phyloP scores from a whole-genome alignment of 2,329 filamentous ascomycete genomes.

The Thelonectria rubi region DNA sequence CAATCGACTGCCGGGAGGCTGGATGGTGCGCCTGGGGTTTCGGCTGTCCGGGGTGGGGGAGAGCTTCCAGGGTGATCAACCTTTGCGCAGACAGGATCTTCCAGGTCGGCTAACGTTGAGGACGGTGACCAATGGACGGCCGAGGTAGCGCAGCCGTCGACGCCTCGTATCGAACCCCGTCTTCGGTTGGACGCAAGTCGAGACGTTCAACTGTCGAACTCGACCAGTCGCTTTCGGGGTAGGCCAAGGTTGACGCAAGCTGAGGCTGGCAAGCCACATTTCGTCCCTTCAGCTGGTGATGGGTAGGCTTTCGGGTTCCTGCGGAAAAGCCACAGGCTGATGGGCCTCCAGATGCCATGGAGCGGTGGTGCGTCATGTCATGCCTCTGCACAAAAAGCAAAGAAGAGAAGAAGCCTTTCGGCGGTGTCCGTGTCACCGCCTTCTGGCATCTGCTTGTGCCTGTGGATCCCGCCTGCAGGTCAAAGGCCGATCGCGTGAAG shows the following conservation, averaged over 20 bases:
- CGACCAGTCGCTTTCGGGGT: slow-evolving; percentile 8
- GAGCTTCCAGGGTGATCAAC: slow-evolving; percentile 19
- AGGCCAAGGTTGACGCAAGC: slow-evolving; percentile 7
- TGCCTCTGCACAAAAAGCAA: slow-evolving; percentile 8
- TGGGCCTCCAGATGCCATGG: neutral
- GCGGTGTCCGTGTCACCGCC: slow-evolving; percentile 5
- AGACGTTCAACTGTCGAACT: slow-evolving; percentile 7
- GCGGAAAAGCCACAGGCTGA: slow-evolving; percentile 21
- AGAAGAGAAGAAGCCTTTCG: slow-evolving; percentile 2
- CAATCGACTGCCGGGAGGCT: slow-evolving; percentile 13
- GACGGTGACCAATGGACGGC: slow-evolving; percentile 25
- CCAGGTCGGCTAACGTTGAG: slow-evolving; percentile 19
- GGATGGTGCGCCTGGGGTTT: slow-evolving; percentile 18
- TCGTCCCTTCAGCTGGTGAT: slow-evolving; percentile 21
- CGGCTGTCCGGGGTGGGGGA: slow-evolving; percentile 19
- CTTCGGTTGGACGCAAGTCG: slow-evolving; percentile 10
- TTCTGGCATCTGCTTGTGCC: slow-evolving; percentile 4
- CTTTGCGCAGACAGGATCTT: slow-evolving; percentile 21
- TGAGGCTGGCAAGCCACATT: slow-evolving; percentile 17
- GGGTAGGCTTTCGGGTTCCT: slow-evolving; percentile 16
- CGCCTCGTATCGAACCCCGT: slow-evolving; percentile 13
- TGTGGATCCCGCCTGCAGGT: slow-evolving; percentile 12
- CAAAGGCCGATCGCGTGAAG: slow-evolving; percentile 13
- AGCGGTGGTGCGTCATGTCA: slow-evolving; percentile 8
- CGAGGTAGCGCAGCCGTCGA: slow-evolving; percentile 7